Base-by-base conservation (phyloP, 1,284 basidiomycete genomes). In the Boletus semigastroideus region DNA sequence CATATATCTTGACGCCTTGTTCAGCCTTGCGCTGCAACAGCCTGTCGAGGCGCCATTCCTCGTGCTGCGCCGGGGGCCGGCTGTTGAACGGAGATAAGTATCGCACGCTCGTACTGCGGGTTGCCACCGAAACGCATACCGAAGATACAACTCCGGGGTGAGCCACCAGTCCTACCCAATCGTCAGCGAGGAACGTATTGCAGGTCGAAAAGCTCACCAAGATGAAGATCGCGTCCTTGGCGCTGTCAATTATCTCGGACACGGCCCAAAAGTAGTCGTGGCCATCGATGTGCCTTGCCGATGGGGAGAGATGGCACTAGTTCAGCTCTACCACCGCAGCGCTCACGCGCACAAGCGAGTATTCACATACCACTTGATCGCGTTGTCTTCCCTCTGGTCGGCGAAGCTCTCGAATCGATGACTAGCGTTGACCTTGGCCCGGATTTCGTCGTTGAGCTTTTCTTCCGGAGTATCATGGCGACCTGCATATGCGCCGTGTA, bases 211-310 rank as follows among this genome's bases (percentile, higher is more conserved):
- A 17, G 25, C 75, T 17, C 57, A 86, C 86, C 57, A 86, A 55
- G 53, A 90, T 90, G 71, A 93, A 94, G 60, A 94, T 94, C 38
- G 74, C 82, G 65, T 90, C 85, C 56, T 76, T 76, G 3, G 88
- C 86, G 42, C 73, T 81, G 46, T 96, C 92, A 22, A 97, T 78
- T 68, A 95, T 77, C 72, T 94, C 92, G 3, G 91, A 92, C 30
- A 96, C 68, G 0, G 94, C 94, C 81, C 89, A 96, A 79, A 97
- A 91, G 69, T 95, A 97, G 73, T 97, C 92, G 54, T 92, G 88
- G 0, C 93, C 92, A 63, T 94, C 92, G 46, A 94, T 80, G 64
- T 93, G 90, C 86, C 87, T 88, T 38, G 44, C 16, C 37, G 13
- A 19, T 12, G 40, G 17, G 22, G 16, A 37, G 11, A 22, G 7